Evolutionary conservation across 495 filamentous ascomycete species (phyloP).

Genomic region (Annulohypoxylon maeteangense): DNA sequence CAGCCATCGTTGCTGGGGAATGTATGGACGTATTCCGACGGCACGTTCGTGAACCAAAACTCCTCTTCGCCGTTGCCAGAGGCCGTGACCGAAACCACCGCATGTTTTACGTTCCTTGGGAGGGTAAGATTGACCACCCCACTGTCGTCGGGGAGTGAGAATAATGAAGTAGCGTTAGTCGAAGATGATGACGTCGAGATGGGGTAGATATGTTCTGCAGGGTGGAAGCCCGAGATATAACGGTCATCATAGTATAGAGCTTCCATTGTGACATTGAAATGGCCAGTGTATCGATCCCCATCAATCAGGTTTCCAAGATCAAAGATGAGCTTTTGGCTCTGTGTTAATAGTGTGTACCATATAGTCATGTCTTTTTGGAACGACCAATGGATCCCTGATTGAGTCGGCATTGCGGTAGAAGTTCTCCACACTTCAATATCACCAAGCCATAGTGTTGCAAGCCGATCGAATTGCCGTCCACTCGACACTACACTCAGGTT

Average conservation of each 20-base stretch:
- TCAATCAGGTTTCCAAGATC: constrained; percentile 84
- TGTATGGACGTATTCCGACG: constrained; percentile 68
- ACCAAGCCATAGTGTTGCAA: constrained; percentile 82
- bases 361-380: constrained; percentile 88
- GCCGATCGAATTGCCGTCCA: constrained; percentile 82
- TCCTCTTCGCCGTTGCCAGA: constrained; percentile 83
- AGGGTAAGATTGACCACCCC: constrained; percentile 68
- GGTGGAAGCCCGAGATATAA: constrained; percentile 46
- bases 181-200: constrained; percentile 71
- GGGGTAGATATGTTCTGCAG: constrained; percentile 77
- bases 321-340: constrained; percentile 80
- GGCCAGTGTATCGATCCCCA: constrained; percentile 75
- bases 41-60: constrained; percentile 90
- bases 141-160: constrained; percentile 72
- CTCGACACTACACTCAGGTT: constrained; percentile 82
- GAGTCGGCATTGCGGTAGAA: constrained; percentile 85
- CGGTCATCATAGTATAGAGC: constrained; percentile 74
- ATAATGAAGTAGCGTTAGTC: constrained; percentile 69
- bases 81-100: constrained; percentile 79
- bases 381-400: constrained; percentile 74
- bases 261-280: constrained; percentile 83
- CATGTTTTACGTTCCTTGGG: constrained; percentile 71
- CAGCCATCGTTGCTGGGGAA: constrained; percentile 67
- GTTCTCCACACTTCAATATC: constrained; percentile 87
- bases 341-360: constrained; percentile 73